Base-by-base conservation (phyloP, 2,329 filamentous ascomycete species). In the Penicillium verrucosum region DNA sequence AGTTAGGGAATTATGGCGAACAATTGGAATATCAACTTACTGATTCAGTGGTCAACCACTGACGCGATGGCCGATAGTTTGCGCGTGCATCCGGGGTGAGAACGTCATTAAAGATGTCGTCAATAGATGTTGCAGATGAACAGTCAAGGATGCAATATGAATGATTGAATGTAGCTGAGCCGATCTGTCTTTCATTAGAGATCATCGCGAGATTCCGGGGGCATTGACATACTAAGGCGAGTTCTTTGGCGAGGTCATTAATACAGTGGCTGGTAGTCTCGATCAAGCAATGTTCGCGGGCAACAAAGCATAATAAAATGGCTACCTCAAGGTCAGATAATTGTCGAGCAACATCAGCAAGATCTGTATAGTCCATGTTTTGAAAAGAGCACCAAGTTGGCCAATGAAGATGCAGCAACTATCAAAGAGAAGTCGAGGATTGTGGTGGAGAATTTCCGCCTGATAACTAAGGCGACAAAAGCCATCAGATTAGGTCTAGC, bases 271-370 rank as follows among this genome's bases (percentile, higher is more conserved):
- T 72, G 2, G 86, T 83, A 16, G 90, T 89, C 74, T 91, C 88
- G 68, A 97, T 85, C 65, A 97, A 86, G 76, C 91, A 96, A 73
- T 97, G 92, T 73, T 96, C 89, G 63, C 87, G 83, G 58, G 87
- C 86, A 60, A 92, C 82, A 50, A 97, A 83, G 70, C 89, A 92
- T 49, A 97, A 83, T 40, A 97, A 81, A 14, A 89, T 78, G 25
- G 93, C 94, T 58, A 97, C 84, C 76, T 97, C 92, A 40, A 97
- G 81, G 77, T 97, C 92, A 68, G 88, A 89, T 61, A 97, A 81
- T 64, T 85, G 82, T 69, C 92, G 89, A 65, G 95, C 83, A 73
- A 88, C 88, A 61, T 83, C 80, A 59, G 87, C 78, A 60, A 92
- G 80, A 55, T 76, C 74, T 68, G 82, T 79, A 77, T 84, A 79